These are phyloP conservation scores for Phyllosticta ampelicida DNA, from an alignment of 2,329 filamentous ascomycete species.

Conservation along the genomic window DNA sequence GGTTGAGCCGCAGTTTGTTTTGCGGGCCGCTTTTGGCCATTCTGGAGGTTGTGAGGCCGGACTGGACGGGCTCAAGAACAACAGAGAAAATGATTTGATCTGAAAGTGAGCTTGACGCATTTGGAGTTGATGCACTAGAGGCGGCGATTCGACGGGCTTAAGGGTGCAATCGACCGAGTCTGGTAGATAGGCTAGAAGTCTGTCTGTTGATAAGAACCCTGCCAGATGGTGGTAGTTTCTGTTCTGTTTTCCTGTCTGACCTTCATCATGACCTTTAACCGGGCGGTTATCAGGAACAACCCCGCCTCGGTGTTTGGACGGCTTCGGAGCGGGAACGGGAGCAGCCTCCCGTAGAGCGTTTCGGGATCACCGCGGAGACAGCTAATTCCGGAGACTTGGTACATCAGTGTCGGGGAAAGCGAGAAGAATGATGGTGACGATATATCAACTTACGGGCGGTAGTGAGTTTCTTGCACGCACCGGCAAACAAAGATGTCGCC, in stretches of 20 bases:
- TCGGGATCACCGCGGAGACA: background rate
- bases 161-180: background rate
- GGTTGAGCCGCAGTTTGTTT: background rate
- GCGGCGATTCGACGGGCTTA: no score
- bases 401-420: background rate
- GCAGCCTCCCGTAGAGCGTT: background rate
- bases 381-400: background rate
- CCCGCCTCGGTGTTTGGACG: background rate
- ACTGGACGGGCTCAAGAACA: background rate
- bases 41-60: background rate
- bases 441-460: background rate
- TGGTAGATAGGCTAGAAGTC: background rate
- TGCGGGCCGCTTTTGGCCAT: background rate
- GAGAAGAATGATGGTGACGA: background rate
- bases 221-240: background rate
- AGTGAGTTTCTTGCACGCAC: background rate
- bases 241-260: background rate
- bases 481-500: background rate
- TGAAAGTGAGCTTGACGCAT: background rate
- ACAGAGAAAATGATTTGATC: background rate
- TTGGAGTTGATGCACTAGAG: background rate
- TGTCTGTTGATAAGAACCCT: background rate
- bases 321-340: background rate
- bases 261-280: background rate
- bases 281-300: background rate